A percentile compares a stretch with the other conserved stretches of the same genome.
Evolutionary conservation across 768 basidiomycete genomes (phyloP).

Genomic region (Naganishia vishniacii): DNA sequence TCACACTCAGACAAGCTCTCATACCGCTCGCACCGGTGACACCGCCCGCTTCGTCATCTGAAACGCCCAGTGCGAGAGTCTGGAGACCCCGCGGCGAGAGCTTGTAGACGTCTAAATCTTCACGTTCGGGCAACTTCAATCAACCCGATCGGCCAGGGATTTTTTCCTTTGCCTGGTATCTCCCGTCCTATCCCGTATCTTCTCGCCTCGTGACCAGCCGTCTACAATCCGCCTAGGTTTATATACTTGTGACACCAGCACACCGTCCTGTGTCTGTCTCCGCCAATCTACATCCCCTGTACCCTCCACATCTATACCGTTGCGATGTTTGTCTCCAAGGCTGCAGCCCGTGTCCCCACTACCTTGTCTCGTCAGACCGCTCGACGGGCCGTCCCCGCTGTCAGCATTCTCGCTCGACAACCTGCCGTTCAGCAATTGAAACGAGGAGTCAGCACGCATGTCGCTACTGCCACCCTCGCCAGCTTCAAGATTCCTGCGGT

Average conservation of each 20-base stretch:
- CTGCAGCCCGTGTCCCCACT: slow-evolving; percentile 6
- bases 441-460: slow-evolving; percentile 15
- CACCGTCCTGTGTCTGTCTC: no score
- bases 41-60: neutral
- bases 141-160: slow-evolving; percentile 11
- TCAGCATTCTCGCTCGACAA: slow-evolving; percentile 5
- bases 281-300: neutral
- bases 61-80: neutral
- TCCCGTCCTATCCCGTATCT: neutral
- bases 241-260: neutral
- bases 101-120: neutral
- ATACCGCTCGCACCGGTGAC: neutral
- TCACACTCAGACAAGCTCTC: no score
- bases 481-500: slow-evolving; percentile 76
- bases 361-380: neutral
- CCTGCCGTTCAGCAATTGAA: slow-evolving; percentile 4
- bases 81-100: slow-evolving; percentile 10
- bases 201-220: neutral
- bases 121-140: slow-evolving; percentile 11
- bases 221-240: neutral
- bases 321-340: slow-evolving; percentile 15
- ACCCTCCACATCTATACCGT: neutral
- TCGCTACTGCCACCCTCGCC: slow-evolving; percentile 55
- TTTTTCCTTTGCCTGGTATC: slow-evolving; percentile 1
- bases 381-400: slow-evolving; percentile 7